Base-by-base conservation (phyloP, 768 basidiomycete species). In the Hydnum rufescens region DNA sequence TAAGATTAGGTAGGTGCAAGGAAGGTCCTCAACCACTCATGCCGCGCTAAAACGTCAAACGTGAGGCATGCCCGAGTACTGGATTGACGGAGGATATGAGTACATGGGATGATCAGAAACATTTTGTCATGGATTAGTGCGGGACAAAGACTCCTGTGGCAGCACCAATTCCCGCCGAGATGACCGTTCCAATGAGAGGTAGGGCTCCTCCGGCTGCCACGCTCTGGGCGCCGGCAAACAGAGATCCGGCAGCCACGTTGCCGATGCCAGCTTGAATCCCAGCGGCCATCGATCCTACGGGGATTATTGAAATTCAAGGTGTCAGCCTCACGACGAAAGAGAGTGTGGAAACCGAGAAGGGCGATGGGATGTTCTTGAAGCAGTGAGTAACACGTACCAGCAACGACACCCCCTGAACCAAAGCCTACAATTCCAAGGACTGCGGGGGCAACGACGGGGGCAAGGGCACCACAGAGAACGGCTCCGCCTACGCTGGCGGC, bases 191-290 rank as follows among this genome's bases (percentile, higher is more conserved):
- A 39, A 39, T 39, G 8, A 39, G 8, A 39, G 34, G 34, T 8
- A 39, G 34, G 19, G 34, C 34, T 39, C 34, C 34, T 19, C 34
- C 34, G 34, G 34, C 34, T 8, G 8, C 34, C 34, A 39, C 34
- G 19, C 34, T 39, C 43, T 61, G 59, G 5, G 56, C 54, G 5
- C 54, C 42, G 16, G 62, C 62, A 46, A 63, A 63, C 1, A 53
- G 4, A 0, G 56, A 58, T 5, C 62, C 60, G 5, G 55, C 58
- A 0, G 34, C 54, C 4, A 63, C 59, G 42, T 53, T 59, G 25
- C 61, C 61, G 18, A 63, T 58, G 5, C 56, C 54, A 22, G 59
- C 55, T 34, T 62, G 60, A 16, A 56, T 58, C 2, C 56, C 57
- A 4, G 61, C 61, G 19, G 60, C 61, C 2, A 59, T 6, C 1